Percentiles rank a stretch among this genome's conserved stretches.
Evolutionary conservation across 257 asterid species (phyloP).

Genomic region (Ocimum tenuiflorum): DNA sequence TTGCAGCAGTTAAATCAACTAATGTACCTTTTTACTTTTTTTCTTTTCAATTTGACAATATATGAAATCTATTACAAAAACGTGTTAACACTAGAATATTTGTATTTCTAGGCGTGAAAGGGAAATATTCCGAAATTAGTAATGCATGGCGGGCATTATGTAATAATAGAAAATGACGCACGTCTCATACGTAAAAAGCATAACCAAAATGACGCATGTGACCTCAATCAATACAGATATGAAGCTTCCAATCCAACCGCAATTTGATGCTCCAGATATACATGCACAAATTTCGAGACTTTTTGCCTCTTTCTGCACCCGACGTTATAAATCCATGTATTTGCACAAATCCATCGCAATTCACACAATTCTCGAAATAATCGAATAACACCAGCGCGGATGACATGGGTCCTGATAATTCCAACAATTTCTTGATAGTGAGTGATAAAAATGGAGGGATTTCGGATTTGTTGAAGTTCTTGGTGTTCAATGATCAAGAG

Average conservation of each 20-base stretch:
- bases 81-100: no score
- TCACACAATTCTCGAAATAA: not conserved
- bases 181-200: no score
- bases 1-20: not conserved
- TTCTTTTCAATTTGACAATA: not conserved
- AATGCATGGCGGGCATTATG: not conserved
- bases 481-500: conserved; percentile 29
- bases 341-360: not conserved
- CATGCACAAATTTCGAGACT: conserved; percentile 3
- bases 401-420: conserved; percentile 7
- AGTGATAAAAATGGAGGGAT: conserved; percentile 59
- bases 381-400: not conserved
- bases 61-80: no score
- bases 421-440: conserved; percentile 47
- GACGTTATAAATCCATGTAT: conserved; percentile 21
- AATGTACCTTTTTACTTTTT: no score
- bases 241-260: not conserved
- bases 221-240: not conserved
- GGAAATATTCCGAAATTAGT: no score
- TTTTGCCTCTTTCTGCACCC: not conserved
- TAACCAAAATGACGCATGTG: conserved; percentile 17
- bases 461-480: conserved; percentile 50
- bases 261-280: conserved; percentile 19
- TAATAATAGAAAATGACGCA: not conserved
- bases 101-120: no score